These are phyloP conservation scores for Exophiala phaeomuriformis DNA, from an alignment of 2,329 filamentous ascomycete species.

Conservation along the genomic window DNA sequence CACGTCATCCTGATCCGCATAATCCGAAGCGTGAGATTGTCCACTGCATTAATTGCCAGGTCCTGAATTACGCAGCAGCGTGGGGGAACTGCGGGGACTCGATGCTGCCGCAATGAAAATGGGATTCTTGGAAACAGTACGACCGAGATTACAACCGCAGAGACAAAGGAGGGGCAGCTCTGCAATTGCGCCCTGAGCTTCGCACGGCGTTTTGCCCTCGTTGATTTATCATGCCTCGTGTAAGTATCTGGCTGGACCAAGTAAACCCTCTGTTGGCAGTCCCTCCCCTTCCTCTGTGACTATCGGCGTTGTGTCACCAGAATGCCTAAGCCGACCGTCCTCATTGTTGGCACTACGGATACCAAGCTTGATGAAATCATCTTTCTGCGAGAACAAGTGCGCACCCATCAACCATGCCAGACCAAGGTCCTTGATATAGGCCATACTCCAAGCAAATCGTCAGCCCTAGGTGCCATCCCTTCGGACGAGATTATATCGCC, in stretches of 20 bases:
- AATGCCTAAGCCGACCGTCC: slow-evolving; percentile 38
- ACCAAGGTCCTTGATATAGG: slow-evolving; percentile 53
- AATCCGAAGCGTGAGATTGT: no score
- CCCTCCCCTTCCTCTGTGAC: background rate
- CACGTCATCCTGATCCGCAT: no score
- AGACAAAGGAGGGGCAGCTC: background rate
- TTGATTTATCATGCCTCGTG: background rate
- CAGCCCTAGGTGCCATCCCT: slow-evolving; percentile 31
- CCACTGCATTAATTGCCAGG: background rate
- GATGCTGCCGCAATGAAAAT: no score
- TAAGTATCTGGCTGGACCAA: background rate
- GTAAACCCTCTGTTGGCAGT: background rate
- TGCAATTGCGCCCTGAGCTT: background rate
- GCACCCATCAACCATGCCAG: slow-evolving; percentile 28
- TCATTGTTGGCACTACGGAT: slow-evolving; percentile 57
- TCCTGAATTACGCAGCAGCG: background rate
- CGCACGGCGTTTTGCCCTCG: background rate
- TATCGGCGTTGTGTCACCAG: slow-evolving; percentile 1
- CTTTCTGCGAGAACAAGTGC: slow-evolving; percentile 46
- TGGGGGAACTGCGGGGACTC: background rate
- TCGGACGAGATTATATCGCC: slow-evolving; percentile 39
- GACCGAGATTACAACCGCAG: background rate
- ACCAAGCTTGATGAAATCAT: slow-evolving; percentile 56
- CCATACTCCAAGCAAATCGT: slow-evolving; percentile 31
- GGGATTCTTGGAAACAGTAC: no score